Conservation (phyloP, 129 eudicot species). For the Daucus carota region DNA sequence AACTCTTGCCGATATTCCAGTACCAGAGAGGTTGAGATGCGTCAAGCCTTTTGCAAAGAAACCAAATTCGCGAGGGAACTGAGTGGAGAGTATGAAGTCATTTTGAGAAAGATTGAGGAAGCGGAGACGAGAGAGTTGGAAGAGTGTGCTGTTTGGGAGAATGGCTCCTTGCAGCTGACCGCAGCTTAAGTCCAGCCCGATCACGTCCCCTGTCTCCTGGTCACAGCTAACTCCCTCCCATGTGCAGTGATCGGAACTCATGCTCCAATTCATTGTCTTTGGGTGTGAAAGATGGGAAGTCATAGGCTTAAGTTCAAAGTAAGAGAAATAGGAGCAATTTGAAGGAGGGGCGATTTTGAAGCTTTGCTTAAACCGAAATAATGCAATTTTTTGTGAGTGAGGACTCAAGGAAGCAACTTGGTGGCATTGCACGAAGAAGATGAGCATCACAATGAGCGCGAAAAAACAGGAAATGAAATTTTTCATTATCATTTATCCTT, state of each 20-base stretch:
- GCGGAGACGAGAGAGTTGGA: slow-evolving; percentile 11
- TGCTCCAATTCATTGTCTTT: not conserved
- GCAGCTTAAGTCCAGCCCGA: slow-evolving; percentile 14
- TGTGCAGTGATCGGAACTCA: slow-evolving; percentile 6
- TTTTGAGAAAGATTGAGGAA: slow-evolving; percentile 12
- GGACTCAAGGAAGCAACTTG: no score
- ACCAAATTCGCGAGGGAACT: slow-evolving; percentile 11
- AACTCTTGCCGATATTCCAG: not conserved
- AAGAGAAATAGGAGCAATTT: no score
- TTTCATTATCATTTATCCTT: no score
- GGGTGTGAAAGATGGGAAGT: not conserved
- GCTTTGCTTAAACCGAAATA: no score
- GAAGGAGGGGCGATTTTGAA: no score
- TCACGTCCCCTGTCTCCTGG: slow-evolving; percentile 8
- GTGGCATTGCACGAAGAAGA: no score
- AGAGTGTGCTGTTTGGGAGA: slow-evolving; percentile 13
- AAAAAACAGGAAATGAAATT: no score
- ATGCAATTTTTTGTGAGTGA: no score
- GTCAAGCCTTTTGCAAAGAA: slow-evolving; percentile 18
- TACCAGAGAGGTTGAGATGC: slow-evolving; percentile 13
- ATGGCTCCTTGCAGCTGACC: slow-evolving; percentile 11
- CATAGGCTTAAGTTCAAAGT: no score
- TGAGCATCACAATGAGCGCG: no score
- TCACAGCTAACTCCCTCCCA: slow-evolving; percentile 19
- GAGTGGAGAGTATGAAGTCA: not conserved